Base-by-base conservation (phyloP, 768 basidiomycete species). In the Boletus vermiculosoides region DNA sequence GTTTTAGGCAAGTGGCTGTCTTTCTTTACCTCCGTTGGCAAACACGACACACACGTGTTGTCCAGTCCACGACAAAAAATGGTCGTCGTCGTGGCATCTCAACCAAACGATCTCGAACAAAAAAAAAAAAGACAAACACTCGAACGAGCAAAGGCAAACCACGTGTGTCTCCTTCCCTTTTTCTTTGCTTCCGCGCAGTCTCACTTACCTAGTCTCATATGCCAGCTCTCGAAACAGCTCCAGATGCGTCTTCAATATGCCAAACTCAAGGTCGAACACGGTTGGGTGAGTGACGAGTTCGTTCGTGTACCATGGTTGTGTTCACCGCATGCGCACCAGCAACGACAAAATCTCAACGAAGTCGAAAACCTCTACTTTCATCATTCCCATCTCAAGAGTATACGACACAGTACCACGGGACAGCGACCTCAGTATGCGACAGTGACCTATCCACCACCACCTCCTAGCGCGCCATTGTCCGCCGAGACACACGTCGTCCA, bases 281-380 rank as follows among this genome's bases (percentile, higher is more conserved):
- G 89, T 44, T 91, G 89, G 89, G 88, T 89, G 68, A 41, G 84
- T 75, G 4, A n/a, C 5, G 45, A n/a, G 7, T 34, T 6, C 22
- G 48, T 57, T 16, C 30, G 6, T 37, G 8, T 18, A 47, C n/a
- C 23, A 3, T 22, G 0, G 34, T 36, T 16, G 3, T 40, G 15
- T 41, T 65, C 47, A 57, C 45, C 28, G 11, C 4, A n/a, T 33
- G 48, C 45, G 34, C 28, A 11, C 42, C 65, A 89, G 88, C 86
- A 88, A 84, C 81, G 83, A 56, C 88, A 91, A 71, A 88, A 79
- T 45, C 72, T 91, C 51, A 89, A 87, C 64, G 89, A 91, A 72
- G 89, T 91, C 6, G 89, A 91, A 69, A 90, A 90, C 64, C 76
- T 91, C 10, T 91, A 90, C 74, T 90, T 90, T 64, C 85, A 84